Conservation (phyloP, 2,329 filamentous ascomycete genomes). For the Alternaria tenuissima region DNA sequence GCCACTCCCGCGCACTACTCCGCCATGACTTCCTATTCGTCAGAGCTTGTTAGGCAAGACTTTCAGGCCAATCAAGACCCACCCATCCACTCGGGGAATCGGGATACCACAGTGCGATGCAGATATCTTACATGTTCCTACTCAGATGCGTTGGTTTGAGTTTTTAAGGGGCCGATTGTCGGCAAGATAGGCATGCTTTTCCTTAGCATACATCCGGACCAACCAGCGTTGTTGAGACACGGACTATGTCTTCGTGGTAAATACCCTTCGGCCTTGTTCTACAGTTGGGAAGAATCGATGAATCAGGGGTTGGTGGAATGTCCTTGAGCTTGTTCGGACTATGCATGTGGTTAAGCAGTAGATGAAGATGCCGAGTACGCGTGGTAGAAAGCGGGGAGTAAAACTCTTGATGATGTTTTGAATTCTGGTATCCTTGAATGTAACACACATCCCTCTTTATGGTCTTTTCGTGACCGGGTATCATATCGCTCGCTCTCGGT, state of each 20-base stretch:
- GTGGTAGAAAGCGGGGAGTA: background rate
- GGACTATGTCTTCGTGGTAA: background rate
- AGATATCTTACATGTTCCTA: background rate
- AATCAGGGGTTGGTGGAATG: background rate
- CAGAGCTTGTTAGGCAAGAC: background rate
- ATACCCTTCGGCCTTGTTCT: background rate
- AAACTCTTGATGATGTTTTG: too few species aligned
- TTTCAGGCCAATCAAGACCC: background rate
- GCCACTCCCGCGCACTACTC: background rate
- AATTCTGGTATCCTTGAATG: background rate
- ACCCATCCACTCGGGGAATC: constrained; percentile 1
- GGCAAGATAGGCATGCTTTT: background rate
- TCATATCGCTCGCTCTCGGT: background rate
- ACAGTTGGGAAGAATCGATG: background rate
- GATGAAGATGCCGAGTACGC: background rate
- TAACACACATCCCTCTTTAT: background rate
- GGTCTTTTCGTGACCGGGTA: background rate
- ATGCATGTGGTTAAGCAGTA: background rate
- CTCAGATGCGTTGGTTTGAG: background rate
- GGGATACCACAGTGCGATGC: background rate
- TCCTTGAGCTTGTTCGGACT: background rate
- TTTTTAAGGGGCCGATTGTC: background rate
- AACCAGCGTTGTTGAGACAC: background rate
- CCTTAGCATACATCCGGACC: background rate
- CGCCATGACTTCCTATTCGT: constrained; percentile 1